Evolutionary conservation across 352 stramenopile genomes (phyloP), one percentile per base, ranked within the genome.

Genomic region (Phytophthora sp.): DNA sequence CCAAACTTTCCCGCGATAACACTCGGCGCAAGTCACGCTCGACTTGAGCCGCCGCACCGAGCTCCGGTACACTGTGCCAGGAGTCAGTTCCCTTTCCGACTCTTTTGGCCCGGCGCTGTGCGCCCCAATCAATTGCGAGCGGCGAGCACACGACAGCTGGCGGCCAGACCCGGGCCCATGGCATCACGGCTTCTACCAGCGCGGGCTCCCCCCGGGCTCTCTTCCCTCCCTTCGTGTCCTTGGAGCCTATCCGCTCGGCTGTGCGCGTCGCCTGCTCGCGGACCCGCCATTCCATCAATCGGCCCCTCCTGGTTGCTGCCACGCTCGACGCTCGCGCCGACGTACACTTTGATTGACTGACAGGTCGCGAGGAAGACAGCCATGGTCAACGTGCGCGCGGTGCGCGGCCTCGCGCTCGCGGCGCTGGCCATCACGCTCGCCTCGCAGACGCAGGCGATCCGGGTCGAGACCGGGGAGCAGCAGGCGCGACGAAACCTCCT

Each of bases 271-370:
- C 51, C 41, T 49, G 10, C 43, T 62, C 51, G 39, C 49, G 45
- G 5, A 34, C 32, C 45, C 26, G 20, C 64, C 62, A 72, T 72
- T 72, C 56, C 51, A 51, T 67, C 56, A 71, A 71, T 71, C 50
- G 54, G 51, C 31, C 51, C 27, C 50, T 67, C 18, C 30, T 50
- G 56, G 44, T 72, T 72, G 62, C 37, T 66, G 51, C 43, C 43
- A 72, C 63, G 63, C 57, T 67, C 56, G 49, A 44, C 62, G 48
- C 34, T 9, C 11, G 28, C 55, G 62, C 48, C 50, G 62, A 54
- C 62, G 62, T 72, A 71, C 55, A 62, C 50, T 50, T 51, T 50
- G 31, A 57, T 70, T 70, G 39, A 70, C 46, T 31, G 10, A 13
- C 30, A 42, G 32, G 37, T 17, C 27, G 48, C 21, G n/a, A 48